Evolutionary conservation across 2,329 filamentous ascomycete species (phyloP), one percentile per base, ranked within the genome.

Genomic region (Phaeophleospora eucalypticola): DNA sequence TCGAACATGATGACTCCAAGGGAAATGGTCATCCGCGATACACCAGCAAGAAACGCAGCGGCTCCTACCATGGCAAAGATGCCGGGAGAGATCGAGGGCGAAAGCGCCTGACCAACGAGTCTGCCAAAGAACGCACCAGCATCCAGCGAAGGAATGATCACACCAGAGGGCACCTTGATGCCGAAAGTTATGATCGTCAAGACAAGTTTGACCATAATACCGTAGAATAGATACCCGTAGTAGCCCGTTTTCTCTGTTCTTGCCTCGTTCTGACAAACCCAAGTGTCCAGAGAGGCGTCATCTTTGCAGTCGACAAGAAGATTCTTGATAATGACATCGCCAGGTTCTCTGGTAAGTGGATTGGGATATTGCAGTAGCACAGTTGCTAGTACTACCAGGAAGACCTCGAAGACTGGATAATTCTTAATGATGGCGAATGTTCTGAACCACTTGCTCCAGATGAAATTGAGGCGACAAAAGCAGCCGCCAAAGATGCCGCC

Each of bases 31-130:
- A 81, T 81, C 32, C 79, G 68, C 9, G 72, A 75, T 1, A 81
- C 77, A 4, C 79, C 79, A 1, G 78, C 78, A 0, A 82, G 71
- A 57, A 81, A 81, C 0, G 78, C 77, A 2, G 75, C 77, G 0
- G 78, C 73, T 1, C 78, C 79, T 8, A 82, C 77, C 75, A 82
- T 79, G 45, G 79, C 79, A 59, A 81, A 81, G 43, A 81, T 79
- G 2, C 79, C 77, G 0, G 79, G 78, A 1, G 75, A 77, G 15
- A 78, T 76, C 6, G 62, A 60, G 0, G 63, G 58, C 6, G 24
- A 29, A 14, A 75, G 63, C 12, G 59, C 57, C 56, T 76, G 64
- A 51, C 73, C 78, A 1, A 80, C 56, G 3, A 82, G 67, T 2
- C 78, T 71, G 3, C 79, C 78, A 51, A 81, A 81, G 21, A 82